A percentile compares a stretch with the other conserved stretches of the same genome.
Evolutionary conservation across 2,329 filamentous ascomycete genomes (phyloP).

Genomic region (Ceratocystis cubensis): DNA sequence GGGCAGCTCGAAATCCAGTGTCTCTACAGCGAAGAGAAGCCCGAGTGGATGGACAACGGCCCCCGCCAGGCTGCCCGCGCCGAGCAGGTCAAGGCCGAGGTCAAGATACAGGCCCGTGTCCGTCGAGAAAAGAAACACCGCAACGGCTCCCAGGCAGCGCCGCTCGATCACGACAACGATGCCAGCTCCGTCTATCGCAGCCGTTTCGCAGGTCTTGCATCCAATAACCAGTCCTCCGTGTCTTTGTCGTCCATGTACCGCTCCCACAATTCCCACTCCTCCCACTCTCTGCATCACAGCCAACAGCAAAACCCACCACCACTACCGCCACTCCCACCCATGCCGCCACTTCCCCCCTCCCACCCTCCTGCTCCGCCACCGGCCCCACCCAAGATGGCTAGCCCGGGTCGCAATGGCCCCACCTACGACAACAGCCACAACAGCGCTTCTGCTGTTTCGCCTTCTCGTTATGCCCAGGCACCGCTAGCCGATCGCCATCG

Average conservation of each 20-base stretch:
- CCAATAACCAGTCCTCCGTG: constrained; percentile 20
- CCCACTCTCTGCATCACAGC: not conserved
- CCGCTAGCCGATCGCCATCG: constrained; percentile 23
- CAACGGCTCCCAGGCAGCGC: constrained; percentile 14
- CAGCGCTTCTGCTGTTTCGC: constrained; percentile 21
- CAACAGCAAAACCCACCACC: constrained; percentile 6
- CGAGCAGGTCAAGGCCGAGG: constrained; percentile 42
- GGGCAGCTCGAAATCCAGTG: constrained; percentile 44
- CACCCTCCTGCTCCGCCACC: not conserved
- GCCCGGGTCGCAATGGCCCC: constrained; percentile 3
- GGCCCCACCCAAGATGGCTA: constrained; percentile 3
- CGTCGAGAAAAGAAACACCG: constrained; percentile 39
- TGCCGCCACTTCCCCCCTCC: not conserved
- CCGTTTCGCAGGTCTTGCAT: constrained; percentile 19
- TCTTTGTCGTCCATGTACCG: constrained; percentile 12
- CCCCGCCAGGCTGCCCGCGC: constrained; percentile 38
- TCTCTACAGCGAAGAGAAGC: constrained; percentile 39
- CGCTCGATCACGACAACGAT: not conserved
- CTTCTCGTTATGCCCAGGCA: not conserved
- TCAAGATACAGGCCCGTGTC: constrained; percentile 41
- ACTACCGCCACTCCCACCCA: constrained; percentile 20
- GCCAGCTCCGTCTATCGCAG: not conserved
- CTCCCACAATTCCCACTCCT: constrained; percentile 1
- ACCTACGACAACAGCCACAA: constrained; percentile 1
- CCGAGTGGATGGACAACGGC: constrained; percentile 46